Percentiles rank a stretch among this genome's conserved stretches.
phyloP scores from a whole-genome alignment of 2,329 filamentous ascomycete genomes.

The Phoma sp. region DNA sequence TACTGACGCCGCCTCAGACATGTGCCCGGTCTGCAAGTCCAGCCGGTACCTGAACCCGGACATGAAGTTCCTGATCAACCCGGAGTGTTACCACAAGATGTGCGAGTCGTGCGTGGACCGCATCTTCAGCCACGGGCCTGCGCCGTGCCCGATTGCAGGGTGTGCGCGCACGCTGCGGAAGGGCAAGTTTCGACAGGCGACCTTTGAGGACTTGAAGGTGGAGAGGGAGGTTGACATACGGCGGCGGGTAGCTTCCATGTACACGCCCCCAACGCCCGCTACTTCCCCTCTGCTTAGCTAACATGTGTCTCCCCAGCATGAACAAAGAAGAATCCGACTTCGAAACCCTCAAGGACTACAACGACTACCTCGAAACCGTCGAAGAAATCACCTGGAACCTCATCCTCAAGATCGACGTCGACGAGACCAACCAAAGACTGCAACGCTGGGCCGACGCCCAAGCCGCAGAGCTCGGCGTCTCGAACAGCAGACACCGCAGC shows the following conservation, averaged over 20 bases:
- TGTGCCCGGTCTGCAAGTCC: conserved; percentile 97
- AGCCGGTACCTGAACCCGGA: conserved; percentile 92
- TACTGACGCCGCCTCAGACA: conserved; percentile 61
- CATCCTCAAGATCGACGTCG: conserved; percentile 71
- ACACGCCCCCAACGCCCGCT: background rate
- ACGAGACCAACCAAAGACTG: conserved; percentile 66
- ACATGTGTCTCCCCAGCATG: conserved; percentile 63
- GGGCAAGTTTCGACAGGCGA: conserved; percentile 82
- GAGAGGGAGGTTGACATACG: conserved; percentile 95
- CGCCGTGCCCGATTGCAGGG: conserved; percentile 87
- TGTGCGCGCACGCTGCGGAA: conserved; percentile 88
- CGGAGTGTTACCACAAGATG: conserved; percentile 99
- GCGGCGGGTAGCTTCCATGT: conserved; percentile 67
- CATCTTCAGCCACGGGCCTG: conserved; percentile 89
- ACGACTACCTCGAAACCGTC: conserved; percentile 92
- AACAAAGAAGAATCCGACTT: conserved; percentile 93
- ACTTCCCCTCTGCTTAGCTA: background rate
- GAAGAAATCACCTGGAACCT: conserved; percentile 91
- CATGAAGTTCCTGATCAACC: conserved; percentile 95
- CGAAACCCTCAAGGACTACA: conserved; percentile 79
- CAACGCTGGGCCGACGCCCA: conserved; percentile 76
- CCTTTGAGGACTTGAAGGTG: conserved; percentile 84
- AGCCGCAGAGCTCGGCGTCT: conserved; percentile 50
- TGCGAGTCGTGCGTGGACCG: conserved; percentile 95
- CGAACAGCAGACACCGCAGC: conserved; percentile 43